Percentiles rank a stretch among this genome's conserved stretches.
These are phyloP conservation scores for Ophiostoma pallidulum DNA, from an alignment of 2,329 filamentous ascomycete species.

Conservation along the genomic window DNA sequence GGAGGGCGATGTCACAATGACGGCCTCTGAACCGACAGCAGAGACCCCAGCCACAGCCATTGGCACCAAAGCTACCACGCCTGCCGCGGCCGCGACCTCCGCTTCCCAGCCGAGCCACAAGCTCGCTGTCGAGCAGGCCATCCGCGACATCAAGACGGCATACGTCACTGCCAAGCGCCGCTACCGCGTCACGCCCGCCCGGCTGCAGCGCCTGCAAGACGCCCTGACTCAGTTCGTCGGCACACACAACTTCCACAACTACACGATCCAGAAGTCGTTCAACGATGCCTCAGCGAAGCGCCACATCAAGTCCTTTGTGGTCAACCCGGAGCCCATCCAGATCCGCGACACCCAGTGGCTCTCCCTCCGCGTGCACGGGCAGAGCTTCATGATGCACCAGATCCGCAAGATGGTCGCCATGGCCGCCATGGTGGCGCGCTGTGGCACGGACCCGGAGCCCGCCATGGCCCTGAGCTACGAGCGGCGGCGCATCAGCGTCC, in stretches of 20 bases:
- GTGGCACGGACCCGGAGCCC: slow-evolving; percentile 62
- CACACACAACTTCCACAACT: slow-evolving; percentile 93
- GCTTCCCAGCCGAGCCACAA: slow-evolving; percentile 18
- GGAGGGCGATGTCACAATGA: no score
- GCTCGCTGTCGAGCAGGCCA: slow-evolving; percentile 48
- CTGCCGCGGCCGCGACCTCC: slow-evolving; percentile 19
- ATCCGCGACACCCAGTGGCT: slow-evolving; percentile 94
- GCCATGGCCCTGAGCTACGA: slow-evolving; percentile 69
- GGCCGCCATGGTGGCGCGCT: slow-evolving; percentile 74
- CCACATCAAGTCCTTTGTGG: slow-evolving; percentile 84
- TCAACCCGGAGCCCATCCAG: slow-evolving; percentile 65
- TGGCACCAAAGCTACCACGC: neutral
- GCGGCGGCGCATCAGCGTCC: slow-evolving; percentile 67
- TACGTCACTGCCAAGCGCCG: slow-evolving; percentile 74
- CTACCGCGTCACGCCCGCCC: slow-evolving; percentile 67
- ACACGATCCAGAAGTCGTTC: slow-evolving; percentile 80
- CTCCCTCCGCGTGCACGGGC: slow-evolving; percentile 88
- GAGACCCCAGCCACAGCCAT: no score
- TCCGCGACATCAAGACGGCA: slow-evolving; percentile 68
- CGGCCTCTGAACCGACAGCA: no score
- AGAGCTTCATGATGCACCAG: slow-evolving; percentile 99
- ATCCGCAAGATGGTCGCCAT: slow-evolving; percentile 99
- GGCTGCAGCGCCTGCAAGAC: slow-evolving; percentile 65
- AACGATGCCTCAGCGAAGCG: slow-evolving; percentile 78
- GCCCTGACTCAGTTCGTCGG: slow-evolving; percentile 69